Evolutionary conservation across 139 green algal species (phyloP), one percentile per base, ranked within the genome.

Genomic region (Coccomyxa sp.): DNA sequence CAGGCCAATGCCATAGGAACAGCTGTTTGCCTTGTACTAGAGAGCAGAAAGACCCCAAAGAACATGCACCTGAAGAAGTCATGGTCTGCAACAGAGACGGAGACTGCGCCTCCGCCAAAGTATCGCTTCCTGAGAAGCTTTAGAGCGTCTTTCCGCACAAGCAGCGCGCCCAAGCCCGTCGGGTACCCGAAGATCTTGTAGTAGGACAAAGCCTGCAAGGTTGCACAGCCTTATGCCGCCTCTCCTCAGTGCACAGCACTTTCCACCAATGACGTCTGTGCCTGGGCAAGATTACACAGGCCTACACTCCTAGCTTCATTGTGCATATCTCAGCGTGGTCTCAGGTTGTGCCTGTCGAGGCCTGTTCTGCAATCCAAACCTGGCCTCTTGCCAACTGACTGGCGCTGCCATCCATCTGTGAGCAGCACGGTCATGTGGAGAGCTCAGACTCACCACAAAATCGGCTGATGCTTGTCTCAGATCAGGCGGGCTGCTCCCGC

Each of bases 181-280:
- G 91, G 91, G 36, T 90, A 93, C 22, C 91, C 93, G 73, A 97
- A 97, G 6, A 97, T 88, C 86, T 98, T 98, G 91, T 98, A 98
- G 82, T 93, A 97, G 2, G 93, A 98, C 38, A 98, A 80, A 1
- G 82, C 93, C 81, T 84, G 76, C 76, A 71, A 35, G 24, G n/a
- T n/a, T n/a, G n/a, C n/a, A n/a, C n/a, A n/a, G n/a, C 22, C 3
- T 31, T 6, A 7, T 64, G 50, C 18, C 22, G 50, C 50, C 22
- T 18, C 50, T 22, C 50, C 22, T 64, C 50, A 64, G 27, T 58
- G 5, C 18, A 64, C 50, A 64, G n/a, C 50, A 64, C 4, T 64
- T 64, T 64, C 18, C 50, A 64, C n/a, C n/a, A n/a, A n/a, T n/a
- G n/a, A n/a, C n/a, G n/a, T n/a, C n/a, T n/a, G n/a, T n/a, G n/a